phyloP scores from a whole-genome alignment of 371 early-diverging fungal genomes.

The Gilbertella persicaria region DNA sequence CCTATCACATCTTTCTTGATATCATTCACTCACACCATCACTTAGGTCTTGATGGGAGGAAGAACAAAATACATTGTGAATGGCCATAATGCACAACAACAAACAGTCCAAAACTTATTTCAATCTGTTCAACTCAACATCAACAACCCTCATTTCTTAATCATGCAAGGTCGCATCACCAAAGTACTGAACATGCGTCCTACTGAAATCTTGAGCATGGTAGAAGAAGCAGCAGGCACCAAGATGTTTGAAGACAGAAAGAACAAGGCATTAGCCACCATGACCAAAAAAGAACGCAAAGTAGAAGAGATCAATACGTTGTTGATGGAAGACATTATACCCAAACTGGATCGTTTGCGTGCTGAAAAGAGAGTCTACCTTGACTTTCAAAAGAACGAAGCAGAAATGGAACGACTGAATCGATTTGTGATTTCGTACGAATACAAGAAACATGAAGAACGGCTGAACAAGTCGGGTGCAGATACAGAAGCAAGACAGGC shows the following conservation, averaged over 20 bases:
- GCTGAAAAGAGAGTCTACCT: slow-evolving; percentile 88
- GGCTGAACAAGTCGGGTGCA: slow-evolving; percentile 40
- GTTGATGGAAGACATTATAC: slow-evolving; percentile 88
- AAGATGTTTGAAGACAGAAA: slow-evolving; percentile 98
- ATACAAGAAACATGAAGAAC: slow-evolving; percentile 63
- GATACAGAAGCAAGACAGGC: slow-evolving; percentile 37
- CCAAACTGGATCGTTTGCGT: slow-evolving; percentile 90
- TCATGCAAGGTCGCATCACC: slow-evolving; percentile 99
- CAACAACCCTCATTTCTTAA: slow-evolving; percentile 98
- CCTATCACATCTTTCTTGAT: neutral
- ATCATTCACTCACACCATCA: too few species aligned
- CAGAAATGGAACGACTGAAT: slow-evolving; percentile 82
- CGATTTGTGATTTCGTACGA: slow-evolving; percentile 85
- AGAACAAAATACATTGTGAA: slow-evolving; percentile 97
- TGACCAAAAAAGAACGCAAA: slow-evolving; percentile 96
- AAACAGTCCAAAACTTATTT: slow-evolving; percentile 89
- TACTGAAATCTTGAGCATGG: slow-evolving; percentile 93
- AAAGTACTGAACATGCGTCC: slow-evolving; percentile 99
- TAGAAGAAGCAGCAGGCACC: slow-evolving; percentile 99
- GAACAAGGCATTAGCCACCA: slow-evolving; percentile 91
- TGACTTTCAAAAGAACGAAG: slow-evolving; percentile 91
- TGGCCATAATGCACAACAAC: slow-evolving; percentile 89
- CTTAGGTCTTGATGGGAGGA: slow-evolving; percentile 86
- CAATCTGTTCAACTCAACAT: slow-evolving; percentile 97
- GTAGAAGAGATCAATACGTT: slow-evolving; percentile 87